A percentile compares a stretch with the other conserved stretches of the same genome.
These are phyloP conservation scores for Leptographium lundbergii DNA, from an alignment of 2,329 filamentous ascomycete genomes.

Conservation along the genomic window DNA sequence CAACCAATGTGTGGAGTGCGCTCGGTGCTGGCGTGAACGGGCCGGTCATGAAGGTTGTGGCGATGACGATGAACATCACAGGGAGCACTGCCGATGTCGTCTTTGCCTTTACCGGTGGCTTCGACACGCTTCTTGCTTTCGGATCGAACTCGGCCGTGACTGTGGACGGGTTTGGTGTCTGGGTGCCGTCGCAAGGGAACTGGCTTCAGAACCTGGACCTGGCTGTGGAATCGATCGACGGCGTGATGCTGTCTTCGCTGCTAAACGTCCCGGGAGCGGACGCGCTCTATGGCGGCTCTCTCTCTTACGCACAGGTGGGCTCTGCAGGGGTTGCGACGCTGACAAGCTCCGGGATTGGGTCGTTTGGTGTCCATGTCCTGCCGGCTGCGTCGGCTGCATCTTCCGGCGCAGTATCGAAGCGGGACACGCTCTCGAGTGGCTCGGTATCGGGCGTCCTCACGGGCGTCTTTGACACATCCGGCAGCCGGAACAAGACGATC, in stretches of 20 bases:
- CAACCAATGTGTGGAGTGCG: slow-evolving; percentile 57
- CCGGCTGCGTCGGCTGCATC: slow-evolving; percentile 18
- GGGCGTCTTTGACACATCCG: slow-evolving; percentile 58
- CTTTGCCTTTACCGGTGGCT: slow-evolving; percentile 69
- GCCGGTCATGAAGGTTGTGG: slow-evolving; percentile 59
- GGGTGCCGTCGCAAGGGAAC: slow-evolving; percentile 74
- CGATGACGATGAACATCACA: slow-evolving; percentile 69
- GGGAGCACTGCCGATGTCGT: slow-evolving; percentile 54
- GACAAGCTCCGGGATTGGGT: slow-evolving; percentile 35
- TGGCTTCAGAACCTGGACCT: slow-evolving; percentile 75
- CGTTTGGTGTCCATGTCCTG: slow-evolving; percentile 45
- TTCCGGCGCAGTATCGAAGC: slow-evolving; percentile 28
- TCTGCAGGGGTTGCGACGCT: slow-evolving; percentile 63
- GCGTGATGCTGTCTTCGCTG: slow-evolving; percentile 56
- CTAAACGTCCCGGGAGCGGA: slow-evolving; percentile 50
- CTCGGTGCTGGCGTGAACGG: slow-evolving; percentile 82
- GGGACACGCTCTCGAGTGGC: slow-evolving; percentile 26
- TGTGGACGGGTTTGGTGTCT: slow-evolving; percentile 72
- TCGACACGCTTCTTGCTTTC: slow-evolving; percentile 60
- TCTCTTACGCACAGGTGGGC: slow-evolving; percentile 62
- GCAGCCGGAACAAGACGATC: slow-evolving; percentile 67
- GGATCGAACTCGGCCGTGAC: slow-evolving; percentile 45
- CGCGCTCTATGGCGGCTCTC: slow-evolving; percentile 69
- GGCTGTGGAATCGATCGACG: slow-evolving; percentile 53
- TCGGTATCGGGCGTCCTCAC: slow-evolving; percentile 58